Evolutionary conservation across 179 eudicot species (phyloP).

Genomic region (Nepenthes alata): DNA sequence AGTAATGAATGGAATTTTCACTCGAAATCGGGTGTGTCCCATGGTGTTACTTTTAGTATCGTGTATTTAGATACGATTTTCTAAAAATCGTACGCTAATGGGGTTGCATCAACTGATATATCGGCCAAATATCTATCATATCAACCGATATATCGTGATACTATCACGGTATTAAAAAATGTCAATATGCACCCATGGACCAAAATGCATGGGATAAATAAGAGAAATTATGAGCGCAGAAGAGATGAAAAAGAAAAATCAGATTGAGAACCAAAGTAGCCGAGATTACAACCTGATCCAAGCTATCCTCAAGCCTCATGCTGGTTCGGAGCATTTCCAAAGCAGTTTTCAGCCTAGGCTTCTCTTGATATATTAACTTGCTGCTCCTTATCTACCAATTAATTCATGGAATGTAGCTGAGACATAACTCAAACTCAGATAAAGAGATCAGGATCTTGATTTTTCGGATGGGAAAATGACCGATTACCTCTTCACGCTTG

Average conservation of each 20-base stretch:
- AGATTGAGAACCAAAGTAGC: background rate
- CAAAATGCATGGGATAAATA: too few relatives aligned
- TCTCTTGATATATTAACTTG: constrained; percentile 73
- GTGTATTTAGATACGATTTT: too few relatives aligned
- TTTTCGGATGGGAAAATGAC: background rate
- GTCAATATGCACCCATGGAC: too few relatives aligned
- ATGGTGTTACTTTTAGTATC: too few relatives aligned
- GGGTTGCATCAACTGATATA: too few relatives aligned
- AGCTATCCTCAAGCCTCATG: constrained; percentile 68
- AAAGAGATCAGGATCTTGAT: too few relatives aligned
- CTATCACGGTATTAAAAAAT: too few relatives aligned
- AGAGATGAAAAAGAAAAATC: constrained; percentile 1
- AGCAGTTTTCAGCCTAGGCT: constrained; percentile 88
- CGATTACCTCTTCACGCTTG: constrained; percentile 68
- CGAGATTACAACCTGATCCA: constrained; percentile 41
- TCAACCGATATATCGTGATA: too few relatives aligned
- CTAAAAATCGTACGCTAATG: too few relatives aligned
- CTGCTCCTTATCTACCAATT: constrained; percentile 61
- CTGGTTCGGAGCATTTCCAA: constrained; percentile 94
- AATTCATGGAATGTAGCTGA: background rate
- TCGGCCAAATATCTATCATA: too few relatives aligned
- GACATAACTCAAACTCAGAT: background rate
- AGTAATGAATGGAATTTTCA: too few relatives aligned
- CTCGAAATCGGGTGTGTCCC: too few relatives aligned
- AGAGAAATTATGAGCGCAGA: background rate